Evolutionary conservation across 139 green algal genomes (phyloP), one percentile per base, ranked within the genome.

Genomic region (Ettlia oleoabundans): DNA sequence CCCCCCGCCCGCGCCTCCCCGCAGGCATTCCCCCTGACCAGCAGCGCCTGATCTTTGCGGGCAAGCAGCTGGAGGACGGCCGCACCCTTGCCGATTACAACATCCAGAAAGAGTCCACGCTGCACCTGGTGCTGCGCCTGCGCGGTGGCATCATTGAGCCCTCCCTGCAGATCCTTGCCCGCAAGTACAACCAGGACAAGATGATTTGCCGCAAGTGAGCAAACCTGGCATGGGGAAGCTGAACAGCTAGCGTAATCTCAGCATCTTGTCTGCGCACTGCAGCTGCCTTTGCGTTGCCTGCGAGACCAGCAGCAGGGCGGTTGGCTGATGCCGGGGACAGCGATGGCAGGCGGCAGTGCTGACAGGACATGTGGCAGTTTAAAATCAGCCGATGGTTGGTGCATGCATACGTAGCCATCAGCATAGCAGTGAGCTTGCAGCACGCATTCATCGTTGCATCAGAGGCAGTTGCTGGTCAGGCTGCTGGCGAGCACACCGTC

Each of bases 181-280:
- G 94, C 81, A 99, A 99, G 94, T 99, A 96, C 94, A 99, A 99
- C 94, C 90, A 95, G 85, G 97, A 99, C 88, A 99, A 99, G 93
- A 94, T 96, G 87, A 97, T 99, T 86, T 99, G 97, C 95, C 94
- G 97, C 92, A 99, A 99, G 96, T 98, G 79, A 88, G 94, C 85
- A 26, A 10, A n/a, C n/a, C 28, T 35, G 15, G 62, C 26, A 9
- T 26, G n/a, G n/a, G n/a, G n/a, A n/a, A n/a, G n/a, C n/a, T n/a
- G n/a, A n/a, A n/a, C n/a, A n/a, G n/a, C n/a, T n/a, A n/a, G n/a
- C n/a, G n/a, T n/a, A n/a, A n/a, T n/a, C n/a, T n/a, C n/a, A n/a
- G n/a, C n/a, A n/a, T n/a, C n/a, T n/a, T n/a, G 13, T 58, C 47
- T 58, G 47, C 13, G 47, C 47, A 58, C 10, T 10, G 47, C 47